phyloP scores from a whole-genome alignment of 805 yeast genomes.

The Pichia scutulata region DNA sequence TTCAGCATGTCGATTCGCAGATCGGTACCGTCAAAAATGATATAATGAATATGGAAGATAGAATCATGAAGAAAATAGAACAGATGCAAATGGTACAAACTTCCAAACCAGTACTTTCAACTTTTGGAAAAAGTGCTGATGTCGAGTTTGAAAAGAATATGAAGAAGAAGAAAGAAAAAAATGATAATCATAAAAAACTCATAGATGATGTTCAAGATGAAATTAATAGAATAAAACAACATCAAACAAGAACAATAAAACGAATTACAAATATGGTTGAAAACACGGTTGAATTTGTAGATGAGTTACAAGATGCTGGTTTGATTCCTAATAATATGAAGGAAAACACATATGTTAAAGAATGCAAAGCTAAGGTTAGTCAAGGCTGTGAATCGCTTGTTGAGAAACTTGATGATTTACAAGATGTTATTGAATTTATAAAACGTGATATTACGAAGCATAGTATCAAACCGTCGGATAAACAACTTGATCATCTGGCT shows the following conservation, averaged over 20 bases:
- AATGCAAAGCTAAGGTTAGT: slow-evolving; percentile 64
- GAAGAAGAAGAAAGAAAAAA: slow-evolving; percentile 8
- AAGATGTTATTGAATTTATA: slow-evolving; percentile 83
- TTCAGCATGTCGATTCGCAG: slow-evolving; percentile 24
- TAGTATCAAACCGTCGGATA: slow-evolving; percentile 73
- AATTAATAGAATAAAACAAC: slow-evolving; percentile 49
- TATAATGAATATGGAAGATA: slow-evolving; percentile 21
- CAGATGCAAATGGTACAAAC: slow-evolving; percentile 6
- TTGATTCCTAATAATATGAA: neutral
- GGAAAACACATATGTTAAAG: slow-evolving; percentile 53
- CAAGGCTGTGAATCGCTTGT: slow-evolving; percentile 68
- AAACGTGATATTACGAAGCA: slow-evolving; percentile 88
- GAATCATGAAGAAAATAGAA: slow-evolving; percentile 20
- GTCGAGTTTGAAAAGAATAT: slow-evolving; percentile 10
- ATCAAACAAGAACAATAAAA: slow-evolving; percentile 37
- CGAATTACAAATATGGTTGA: slow-evolving; percentile 29
- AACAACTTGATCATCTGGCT: slow-evolving; percentile 58
- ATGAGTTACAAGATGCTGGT: slow-evolving; percentile 38
- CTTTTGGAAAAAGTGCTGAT: neutral
- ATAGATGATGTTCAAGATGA: slow-evolving; percentile 48
- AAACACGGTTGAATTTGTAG: slow-evolving; percentile 37
- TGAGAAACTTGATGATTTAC: slow-evolving; percentile 81
- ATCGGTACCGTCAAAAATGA: slow-evolving; percentile 22
- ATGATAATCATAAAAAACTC: slow-evolving; percentile 21
- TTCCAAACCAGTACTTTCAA: slow-evolving; percentile 1